Evolutionary conservation across 352 stramenopile genomes (phyloP).

Genomic region (Globisporangium ultimum): DNA sequence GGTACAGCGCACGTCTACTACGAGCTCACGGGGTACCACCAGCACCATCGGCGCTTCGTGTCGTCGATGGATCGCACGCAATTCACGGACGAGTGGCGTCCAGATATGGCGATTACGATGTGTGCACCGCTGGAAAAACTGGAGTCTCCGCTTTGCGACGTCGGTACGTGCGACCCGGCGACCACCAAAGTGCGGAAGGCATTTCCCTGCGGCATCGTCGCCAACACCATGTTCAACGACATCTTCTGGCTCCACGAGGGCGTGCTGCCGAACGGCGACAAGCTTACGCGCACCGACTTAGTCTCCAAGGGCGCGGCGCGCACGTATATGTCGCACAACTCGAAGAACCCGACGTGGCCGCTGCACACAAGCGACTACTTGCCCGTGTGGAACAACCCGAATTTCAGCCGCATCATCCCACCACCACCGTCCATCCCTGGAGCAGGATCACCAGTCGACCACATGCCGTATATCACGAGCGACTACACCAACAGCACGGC

Average conservation of each 20-base stretch:
- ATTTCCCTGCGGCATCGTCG: constrained; percentile 74
- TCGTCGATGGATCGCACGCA: constrained; percentile 64
- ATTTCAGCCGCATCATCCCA: constrained; percentile 71
- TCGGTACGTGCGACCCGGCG: constrained; percentile 27
- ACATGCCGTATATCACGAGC: constrained; percentile 25
- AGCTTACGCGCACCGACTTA: constrained; percentile 35
- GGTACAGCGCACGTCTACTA: constrained; percentile 52
- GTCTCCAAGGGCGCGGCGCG: constrained; percentile 40
- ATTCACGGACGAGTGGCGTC: constrained; percentile 58
- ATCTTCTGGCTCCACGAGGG: constrained; percentile 80
- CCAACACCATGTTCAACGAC: constrained; percentile 84
- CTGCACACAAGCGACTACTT: constrained; percentile 34
- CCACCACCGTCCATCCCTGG: no score
- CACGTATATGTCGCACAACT: constrained; percentile 48
- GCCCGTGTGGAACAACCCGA: constrained; percentile 68
- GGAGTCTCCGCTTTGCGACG: constrained; percentile 33
- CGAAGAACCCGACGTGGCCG: constrained; percentile 56
- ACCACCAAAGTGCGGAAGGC: constrained; percentile 31
- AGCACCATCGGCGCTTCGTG: constrained; percentile 74
- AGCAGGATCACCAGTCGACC: constrained; percentile 2
- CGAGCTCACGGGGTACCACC: constrained; percentile 58
- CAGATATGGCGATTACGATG: constrained; percentile 27
- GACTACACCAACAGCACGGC: constrained; percentile 81
- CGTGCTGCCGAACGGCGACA: constrained; percentile 35
- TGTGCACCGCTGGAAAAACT: constrained; percentile 50